A percentile compares a stretch with the other conserved stretches of the same genome.
Conservation (phyloP, 768 basidiomycete genomes). For the Tulasnella sp. region DNA sequence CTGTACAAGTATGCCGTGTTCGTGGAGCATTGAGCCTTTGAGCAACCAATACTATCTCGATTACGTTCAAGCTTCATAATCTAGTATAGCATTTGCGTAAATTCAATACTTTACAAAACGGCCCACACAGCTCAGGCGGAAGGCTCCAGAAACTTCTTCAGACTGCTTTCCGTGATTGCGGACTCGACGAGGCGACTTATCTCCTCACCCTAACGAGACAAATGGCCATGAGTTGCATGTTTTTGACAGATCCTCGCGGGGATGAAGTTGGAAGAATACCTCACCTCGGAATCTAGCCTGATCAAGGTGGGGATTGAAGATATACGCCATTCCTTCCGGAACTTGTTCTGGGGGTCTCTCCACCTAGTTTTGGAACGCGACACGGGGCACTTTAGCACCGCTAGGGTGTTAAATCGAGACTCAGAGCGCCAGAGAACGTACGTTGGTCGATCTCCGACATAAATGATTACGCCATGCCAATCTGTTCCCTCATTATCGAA, state of each 20-base stretch:
- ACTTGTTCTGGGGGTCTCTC: slow-evolving; percentile 23
- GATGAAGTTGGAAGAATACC: background rate
- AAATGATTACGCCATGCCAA: slow-evolving; percentile 23
- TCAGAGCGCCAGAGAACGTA: background rate
- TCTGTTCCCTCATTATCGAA: slow-evolving; percentile 20
- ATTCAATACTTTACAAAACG: background rate
- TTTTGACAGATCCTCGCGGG: background rate
- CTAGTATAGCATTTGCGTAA: background rate
- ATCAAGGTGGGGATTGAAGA: slow-evolving; percentile 24
- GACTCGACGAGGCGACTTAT: slow-evolving; percentile 18
- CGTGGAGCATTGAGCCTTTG: background rate
- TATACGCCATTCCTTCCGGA: slow-evolving; percentile 20
- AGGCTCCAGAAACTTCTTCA: slow-evolving; percentile 1
- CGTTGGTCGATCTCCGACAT: slow-evolving; percentile 23
- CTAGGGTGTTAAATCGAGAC: background rate
- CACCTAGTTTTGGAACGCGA: background rate
- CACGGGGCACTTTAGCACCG: background rate
- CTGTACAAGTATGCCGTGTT: background rate
- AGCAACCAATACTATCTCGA: background rate
- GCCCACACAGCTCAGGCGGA: background rate
- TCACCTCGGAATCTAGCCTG: slow-evolving; percentile 19
- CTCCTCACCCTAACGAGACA: slow-evolving; percentile 10
- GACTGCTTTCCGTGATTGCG: slow-evolving; percentile 14
- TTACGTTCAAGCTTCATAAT: background rate
- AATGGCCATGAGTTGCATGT: background rate